Base-by-base conservation (phyloP, 129 eudicot genomes). In the Artemisia tridentata region DNA sequence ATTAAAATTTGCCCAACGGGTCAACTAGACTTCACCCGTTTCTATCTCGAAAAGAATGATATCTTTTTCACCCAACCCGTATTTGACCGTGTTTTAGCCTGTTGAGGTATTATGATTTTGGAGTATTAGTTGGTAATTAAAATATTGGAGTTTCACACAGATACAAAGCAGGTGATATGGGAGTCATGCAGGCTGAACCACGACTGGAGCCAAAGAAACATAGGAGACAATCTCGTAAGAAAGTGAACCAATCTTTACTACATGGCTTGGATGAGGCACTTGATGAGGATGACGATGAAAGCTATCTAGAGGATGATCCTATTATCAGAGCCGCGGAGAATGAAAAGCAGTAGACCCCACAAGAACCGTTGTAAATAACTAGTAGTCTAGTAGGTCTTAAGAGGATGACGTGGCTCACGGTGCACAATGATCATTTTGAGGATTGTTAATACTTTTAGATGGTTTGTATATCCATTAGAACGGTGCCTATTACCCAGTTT, bases 151-250 rank as follows among this genome's bases (percentile, higher is more conserved):
- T n/a, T 75, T 21, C 38, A 14, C 46, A 25, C 82, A 89, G 96
- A 83, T 69, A 78, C 68, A 92, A 92, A 82, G 66, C 81, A 48
- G 95, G 96, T 18, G 87, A 85, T 43, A 71, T 81, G 83, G 98
- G 98, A 16, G 72, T 85, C 29, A 84, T 72, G 83, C 89, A 81
- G 65, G 91, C 95, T 1, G 98, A 92, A 80, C 96, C 98, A 17
- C 73, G 85, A 15, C 65, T 88, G 68, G 88, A 89, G 83, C 82
- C 75, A 11, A 92, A 92, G 75, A 89, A 92, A 85, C 92, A 89
- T 77, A 82, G 98, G 68, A 89, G 98, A 67, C 82, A 67, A 78
- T 92, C 98, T 2, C 92, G 98, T 47, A 92, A 89, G 86, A 86
- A 19, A 72, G 67, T 79, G 20, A 92, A 92, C 63, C 96, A 92